A percentile compares a stretch with the other conserved stretches of the same genome.
These are phyloP conservation scores for Macadamia integrifolia DNA, from an alignment of 164 flowering plant species.

Conservation along the genomic window DNA sequence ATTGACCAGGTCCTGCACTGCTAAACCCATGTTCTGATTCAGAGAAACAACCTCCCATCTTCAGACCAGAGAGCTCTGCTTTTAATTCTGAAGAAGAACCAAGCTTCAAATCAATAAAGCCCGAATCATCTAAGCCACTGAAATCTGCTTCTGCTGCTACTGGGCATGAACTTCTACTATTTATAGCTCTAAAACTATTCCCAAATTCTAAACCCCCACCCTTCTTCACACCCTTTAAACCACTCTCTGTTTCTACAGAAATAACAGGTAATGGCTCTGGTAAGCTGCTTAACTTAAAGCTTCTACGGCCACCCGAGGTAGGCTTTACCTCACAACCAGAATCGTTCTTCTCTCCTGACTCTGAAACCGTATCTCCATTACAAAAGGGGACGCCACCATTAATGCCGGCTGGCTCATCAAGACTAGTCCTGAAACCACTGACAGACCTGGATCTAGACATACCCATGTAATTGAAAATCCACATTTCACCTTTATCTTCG, in stretches of 20 bases:
- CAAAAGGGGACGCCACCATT: constrained; percentile 22
- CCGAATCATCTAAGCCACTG: constrained; percentile 36
- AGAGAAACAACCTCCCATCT: constrained; percentile 12
- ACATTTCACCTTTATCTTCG: constrained; percentile 39
- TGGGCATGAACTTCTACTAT: constrained; percentile 21
- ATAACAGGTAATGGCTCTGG: neutral
- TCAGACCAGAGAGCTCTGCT: constrained; percentile 19
- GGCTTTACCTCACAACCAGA: constrained; percentile 37
- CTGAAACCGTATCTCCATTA: constrained; percentile 12
- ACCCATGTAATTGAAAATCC: constrained; percentile 34
- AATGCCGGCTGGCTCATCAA: constrained; percentile 36
- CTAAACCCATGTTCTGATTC: constrained; percentile 25
- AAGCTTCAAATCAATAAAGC: constrained; percentile 60
- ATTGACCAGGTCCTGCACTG: constrained; percentile 18
- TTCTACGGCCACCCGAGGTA: constrained; percentile 24
- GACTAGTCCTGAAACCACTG: constrained; percentile 45
- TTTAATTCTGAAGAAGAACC: constrained; percentile 33
- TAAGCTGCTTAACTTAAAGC: constrained; percentile 2
- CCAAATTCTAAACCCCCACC: no score
- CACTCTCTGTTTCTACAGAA: no score
- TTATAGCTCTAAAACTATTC: constrained; percentile 16
- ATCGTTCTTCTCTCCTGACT: no score
- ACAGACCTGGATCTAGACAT: constrained; percentile 53
- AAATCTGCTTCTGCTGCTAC: constrained; percentile 29
- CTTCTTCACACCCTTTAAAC: no score